Conservation (phyloP, 2,329 filamentous ascomycete species). For the Eutypa lata region DNA sequence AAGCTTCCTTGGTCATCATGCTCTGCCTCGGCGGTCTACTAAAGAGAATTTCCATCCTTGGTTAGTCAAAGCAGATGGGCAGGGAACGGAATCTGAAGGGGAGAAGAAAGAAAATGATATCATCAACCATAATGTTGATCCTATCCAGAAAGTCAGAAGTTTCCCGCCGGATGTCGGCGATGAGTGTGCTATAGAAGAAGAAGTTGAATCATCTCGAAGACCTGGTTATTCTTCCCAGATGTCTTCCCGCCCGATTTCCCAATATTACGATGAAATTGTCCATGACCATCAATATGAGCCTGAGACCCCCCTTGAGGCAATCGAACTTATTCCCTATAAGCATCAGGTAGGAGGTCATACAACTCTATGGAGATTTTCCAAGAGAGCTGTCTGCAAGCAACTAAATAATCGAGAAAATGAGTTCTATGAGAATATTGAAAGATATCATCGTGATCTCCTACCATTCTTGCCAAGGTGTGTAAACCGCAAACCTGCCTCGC, state of each 20-base stretch:
- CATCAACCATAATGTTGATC: conserved; percentile 20
- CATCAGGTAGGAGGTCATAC: conserved; percentile 98
- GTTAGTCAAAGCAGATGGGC: conserved; percentile 58
- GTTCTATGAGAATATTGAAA: conserved; percentile 96
- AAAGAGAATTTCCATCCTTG: conserved; percentile 45
- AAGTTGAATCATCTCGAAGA: conserved; percentile 34
- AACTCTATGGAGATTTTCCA: conserved; percentile 92
- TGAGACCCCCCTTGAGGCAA: conserved; percentile 74
- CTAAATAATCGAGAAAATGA: conserved; percentile 97
- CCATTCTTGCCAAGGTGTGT: conserved; percentile 81
- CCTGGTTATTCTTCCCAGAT: conserved; percentile 31
- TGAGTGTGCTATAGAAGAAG: conserved; percentile 40
- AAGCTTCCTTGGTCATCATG: conserved; percentile 25
- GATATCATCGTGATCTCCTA: conserved; percentile 82
- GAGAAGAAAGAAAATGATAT: conserved; percentile 29
- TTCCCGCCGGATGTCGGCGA: conserved; percentile 32
- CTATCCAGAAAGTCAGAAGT: conserved; percentile 25
- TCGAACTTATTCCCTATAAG: conserved; percentile 93
- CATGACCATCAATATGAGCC: conserved; percentile 50
- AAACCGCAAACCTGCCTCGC: conserved; percentile 11
- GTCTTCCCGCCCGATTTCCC: conserved; percentile 35
- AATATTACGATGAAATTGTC: conserved; percentile 45
- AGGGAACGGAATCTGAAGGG: conserved; percentile 32
- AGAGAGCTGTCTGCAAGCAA: conserved; percentile 94
- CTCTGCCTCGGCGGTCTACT: conserved; percentile 24